Conservation (phyloP, 2,329 filamentous ascomycete genomes). For the Xylariaceae sp. region DNA sequence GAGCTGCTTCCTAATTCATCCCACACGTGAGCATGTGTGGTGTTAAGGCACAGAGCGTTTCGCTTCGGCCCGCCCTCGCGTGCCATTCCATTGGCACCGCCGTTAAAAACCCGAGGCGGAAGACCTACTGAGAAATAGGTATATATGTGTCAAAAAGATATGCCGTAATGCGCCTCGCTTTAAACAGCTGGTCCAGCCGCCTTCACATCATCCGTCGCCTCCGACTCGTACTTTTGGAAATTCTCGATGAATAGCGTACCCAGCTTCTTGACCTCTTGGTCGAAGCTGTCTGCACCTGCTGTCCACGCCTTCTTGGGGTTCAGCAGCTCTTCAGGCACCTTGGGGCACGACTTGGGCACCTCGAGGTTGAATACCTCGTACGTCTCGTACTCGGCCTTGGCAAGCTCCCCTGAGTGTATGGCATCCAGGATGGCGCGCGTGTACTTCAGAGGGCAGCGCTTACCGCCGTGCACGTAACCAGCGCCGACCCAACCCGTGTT, state of each 20-base stretch:
- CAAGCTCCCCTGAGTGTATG: constrained; percentile 96
- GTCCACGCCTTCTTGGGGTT: constrained; percentile 96
- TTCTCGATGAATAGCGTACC: constrained; percentile 92
- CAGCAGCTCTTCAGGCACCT: constrained; percentile 88
- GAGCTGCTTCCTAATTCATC: background rate
- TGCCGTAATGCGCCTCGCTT: constrained; percentile 28
- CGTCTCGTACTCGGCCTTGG: constrained; percentile 89
- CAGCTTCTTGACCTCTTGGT: constrained; percentile 87
- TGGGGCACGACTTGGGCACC: constrained; percentile 90
- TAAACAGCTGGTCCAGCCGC: constrained; percentile 63
- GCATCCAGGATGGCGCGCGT: constrained; percentile 97
- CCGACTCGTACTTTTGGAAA: constrained; percentile 92
- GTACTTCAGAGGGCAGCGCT: constrained; percentile 98
- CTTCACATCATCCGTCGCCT: constrained; percentile 82
- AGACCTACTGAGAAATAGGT: constrained; percentile 35
- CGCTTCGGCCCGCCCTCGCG: constrained; percentile 33
- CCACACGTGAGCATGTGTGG: constrained; percentile 3
- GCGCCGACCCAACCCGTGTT: constrained; percentile 78
- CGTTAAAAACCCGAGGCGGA: constrained; percentile 22
- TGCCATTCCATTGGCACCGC: constrained; percentile 25
- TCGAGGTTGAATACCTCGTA: constrained; percentile 97
- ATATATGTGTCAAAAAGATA: constrained; percentile 15
- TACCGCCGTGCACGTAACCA: constrained; percentile 86
- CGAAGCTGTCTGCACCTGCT: constrained; percentile 80
- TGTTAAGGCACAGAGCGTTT: constrained; percentile 33